Percentiles rank a stretch among this genome's conserved stretches.
Conservation (phyloP, 768 basidiomycete species). For the Leucocoprinus birnbaumii region DNA sequence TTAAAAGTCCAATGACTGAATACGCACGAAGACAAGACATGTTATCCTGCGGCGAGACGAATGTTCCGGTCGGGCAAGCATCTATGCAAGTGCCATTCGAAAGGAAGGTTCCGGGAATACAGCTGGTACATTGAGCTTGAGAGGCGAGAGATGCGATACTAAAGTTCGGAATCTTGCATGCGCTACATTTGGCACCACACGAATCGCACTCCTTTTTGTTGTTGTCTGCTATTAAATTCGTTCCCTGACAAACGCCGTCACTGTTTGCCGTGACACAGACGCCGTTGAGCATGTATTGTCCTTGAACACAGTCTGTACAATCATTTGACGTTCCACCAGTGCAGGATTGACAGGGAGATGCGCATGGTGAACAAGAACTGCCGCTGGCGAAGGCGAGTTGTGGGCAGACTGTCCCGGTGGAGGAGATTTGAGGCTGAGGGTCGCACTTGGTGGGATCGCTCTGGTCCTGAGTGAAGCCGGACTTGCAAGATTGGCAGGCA, state of each 20-base stretch:
- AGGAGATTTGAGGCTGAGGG: slow-evolving; percentile 47
- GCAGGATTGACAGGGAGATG: slow-evolving; percentile 66
- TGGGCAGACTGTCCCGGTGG: slow-evolving; percentile 57
- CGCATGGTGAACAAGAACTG: slow-evolving; percentile 53
- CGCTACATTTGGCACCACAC: slow-evolving; percentile 75
- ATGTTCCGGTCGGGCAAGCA: slow-evolving; percentile 71
- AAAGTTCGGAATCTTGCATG: slow-evolving; percentile 73
- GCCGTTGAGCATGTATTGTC: slow-evolving; percentile 60
- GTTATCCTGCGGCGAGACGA: slow-evolving; percentile 69
- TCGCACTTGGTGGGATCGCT: slow-evolving; percentile 66
- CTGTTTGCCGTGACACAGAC: slow-evolving; percentile 61
- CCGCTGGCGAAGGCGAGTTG: slow-evolving; percentile 58
- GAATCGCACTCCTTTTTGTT: slow-evolving; percentile 78
- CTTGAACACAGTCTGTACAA: slow-evolving; percentile 65
- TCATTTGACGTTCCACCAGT: slow-evolving; percentile 58
- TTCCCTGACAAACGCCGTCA: slow-evolving; percentile 69
- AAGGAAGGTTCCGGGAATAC: slow-evolving; percentile 75
- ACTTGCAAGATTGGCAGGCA: slow-evolving; percentile 65
- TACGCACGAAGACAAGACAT: slow-evolving; percentile 60
- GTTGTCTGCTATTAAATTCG: slow-evolving; percentile 71
- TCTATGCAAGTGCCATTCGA: slow-evolving; percentile 66
- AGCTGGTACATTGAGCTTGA: slow-evolving; percentile 72
- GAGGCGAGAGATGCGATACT: slow-evolving; percentile 58
- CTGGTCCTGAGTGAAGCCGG: slow-evolving; percentile 61
- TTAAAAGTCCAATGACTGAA: not conserved